Percentiles rank a stretch among this genome's conserved stretches.
phyloP scores from a whole-genome alignment of 2,329 filamentous ascomycete genomes.

The Microsporum audouinii region DNA sequence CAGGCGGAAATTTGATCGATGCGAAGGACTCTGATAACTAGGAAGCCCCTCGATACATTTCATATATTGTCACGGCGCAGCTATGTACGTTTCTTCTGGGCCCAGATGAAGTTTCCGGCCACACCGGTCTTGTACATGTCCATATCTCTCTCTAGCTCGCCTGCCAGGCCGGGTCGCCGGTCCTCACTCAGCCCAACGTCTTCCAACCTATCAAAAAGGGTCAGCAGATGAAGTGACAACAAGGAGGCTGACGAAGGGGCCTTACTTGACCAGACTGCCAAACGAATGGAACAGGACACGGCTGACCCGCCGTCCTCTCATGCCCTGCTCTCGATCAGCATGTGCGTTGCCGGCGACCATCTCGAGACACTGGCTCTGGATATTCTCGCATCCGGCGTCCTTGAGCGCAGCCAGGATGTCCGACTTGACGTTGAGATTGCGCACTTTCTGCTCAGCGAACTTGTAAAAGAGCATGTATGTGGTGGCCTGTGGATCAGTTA shows the following conservation, averaged over 20 bases:
- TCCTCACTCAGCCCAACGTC: neutral
- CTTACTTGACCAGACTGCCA: constrained; percentile 1
- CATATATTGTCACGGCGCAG: neutral
- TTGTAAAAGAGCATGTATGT: constrained; percentile 1
- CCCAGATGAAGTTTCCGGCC: neutral
- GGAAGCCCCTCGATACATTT: too few relatives aligned
- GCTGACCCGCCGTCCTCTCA: neutral
- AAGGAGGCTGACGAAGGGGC: too few relatives aligned
- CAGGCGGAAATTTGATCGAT: neutral
- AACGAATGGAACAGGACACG: neutral
- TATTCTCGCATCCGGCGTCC: neutral
- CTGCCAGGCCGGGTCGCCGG: neutral
- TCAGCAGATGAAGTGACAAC: neutral
- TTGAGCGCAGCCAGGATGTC: neutral
- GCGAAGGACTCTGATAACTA: too few relatives aligned
- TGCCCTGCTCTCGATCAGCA: neutral
- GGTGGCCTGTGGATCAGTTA: neutral
- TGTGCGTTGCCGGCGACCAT: neutral
- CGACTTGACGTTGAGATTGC: neutral
- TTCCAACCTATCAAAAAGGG: neutral
- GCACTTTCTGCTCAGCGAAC: neutral
- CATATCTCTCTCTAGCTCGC: neutral
- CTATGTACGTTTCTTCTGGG: neutral
- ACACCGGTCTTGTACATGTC: constrained; percentile 2
- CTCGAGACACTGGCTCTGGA: neutral